phyloP scores from a whole-genome alignment of 371 early-diverging fungal species.

The Haplosporangium sp. region DNA sequence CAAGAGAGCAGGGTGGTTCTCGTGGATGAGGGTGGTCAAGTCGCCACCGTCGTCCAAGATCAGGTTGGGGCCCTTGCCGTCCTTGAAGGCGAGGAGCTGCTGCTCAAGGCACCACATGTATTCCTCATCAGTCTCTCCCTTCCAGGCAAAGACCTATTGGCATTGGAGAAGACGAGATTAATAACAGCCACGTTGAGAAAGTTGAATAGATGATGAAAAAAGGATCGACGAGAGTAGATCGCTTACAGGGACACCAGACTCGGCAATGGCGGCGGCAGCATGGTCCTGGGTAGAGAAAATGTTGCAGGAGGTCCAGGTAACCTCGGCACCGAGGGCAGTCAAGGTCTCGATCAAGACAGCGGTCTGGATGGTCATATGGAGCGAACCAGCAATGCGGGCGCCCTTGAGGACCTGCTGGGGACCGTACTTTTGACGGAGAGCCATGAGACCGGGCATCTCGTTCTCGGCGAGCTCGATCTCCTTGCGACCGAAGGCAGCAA shows the following conservation, averaged over 20 bases:
- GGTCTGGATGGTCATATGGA: constrained; percentile 98
- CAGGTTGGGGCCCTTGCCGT: constrained; percentile 96
- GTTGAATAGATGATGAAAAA: too few relatives aligned
- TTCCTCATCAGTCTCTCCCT: constrained; percentile 97
- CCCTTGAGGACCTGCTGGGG: constrained; percentile 93
- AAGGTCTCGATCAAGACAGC: constrained; percentile 99
- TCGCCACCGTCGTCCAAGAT: constrained; percentile 99
- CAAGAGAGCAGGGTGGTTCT: constrained; percentile 90
- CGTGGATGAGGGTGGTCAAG: constrained; percentile 96
- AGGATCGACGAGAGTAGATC: not conserved
- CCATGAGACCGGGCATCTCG: constrained; percentile 99
- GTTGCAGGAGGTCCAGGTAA: constrained; percentile 99
- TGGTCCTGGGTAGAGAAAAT: constrained; percentile 99
- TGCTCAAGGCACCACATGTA: constrained; percentile 95
- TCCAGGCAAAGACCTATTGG: constrained; percentile 65
- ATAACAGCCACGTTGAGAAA: too few relatives aligned
- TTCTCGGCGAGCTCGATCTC: constrained; percentile 96
- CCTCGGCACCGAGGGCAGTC: constrained; percentile 95
- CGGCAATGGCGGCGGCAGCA: constrained; percentile 88
- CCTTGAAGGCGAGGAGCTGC: constrained; percentile 91
- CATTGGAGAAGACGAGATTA: constrained; percentile 82
- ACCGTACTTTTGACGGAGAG: constrained; percentile 93
- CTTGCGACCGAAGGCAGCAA: constrained; percentile 94
- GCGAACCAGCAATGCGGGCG: constrained; percentile 98
- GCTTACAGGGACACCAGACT: constrained; percentile 74